Base-by-base conservation (phyloP, 2,329 filamentous ascomycete species). In the Nemania serpens region DNA sequence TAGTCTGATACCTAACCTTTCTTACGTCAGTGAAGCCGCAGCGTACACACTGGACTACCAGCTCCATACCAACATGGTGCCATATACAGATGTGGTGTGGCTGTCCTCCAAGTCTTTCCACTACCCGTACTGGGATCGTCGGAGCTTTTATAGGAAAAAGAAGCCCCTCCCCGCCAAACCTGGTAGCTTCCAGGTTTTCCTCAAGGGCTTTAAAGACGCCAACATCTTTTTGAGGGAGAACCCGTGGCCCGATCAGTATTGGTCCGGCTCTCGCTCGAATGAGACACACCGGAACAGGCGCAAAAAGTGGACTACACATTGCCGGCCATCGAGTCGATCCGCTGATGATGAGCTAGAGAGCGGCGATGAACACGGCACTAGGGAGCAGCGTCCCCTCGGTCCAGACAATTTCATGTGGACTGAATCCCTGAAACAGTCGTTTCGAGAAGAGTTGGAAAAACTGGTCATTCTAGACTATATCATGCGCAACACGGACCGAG, bases 401-500 rank as follows among this genome's bases (percentile, higher is more conserved):
- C 81, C 79, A 2, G 79, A 81, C 22, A 82, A 82, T 57, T 96
- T 95, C 66, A 85, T 89, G 61, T 99, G 95, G 95, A 97, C 92
- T 0, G 91, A 96, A 53, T 79, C 82, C 5, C 77, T 99, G 47
- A 96, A 98, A 73, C 91, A 96, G 75, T 90, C 91, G 0, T 97
- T 99, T 74, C 83, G 95, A 39, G 95, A 99, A 75, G 91, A 98
- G 77, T 82, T 99, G 49, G 95, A 99, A 78, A 98, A 97, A 76
- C 82, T 99, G 7, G 96, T 99, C 20, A 96, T 99, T 70, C 77
- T 99, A 66, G 95, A 99, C 77, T 99, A 99, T 74, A 96, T 99
- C 65, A 99, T 99, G 95, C 87, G 95, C 59, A 99, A 99, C 73
- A 99, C 95, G 1, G 95, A 99, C 75, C 86, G 95, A 77, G 95